A percentile compares a stretch with the other conserved stretches of the same genome.
phyloP scores from a whole-genome alignment of 352 stramenopile species.

The Phytopythium litorale region DNA sequence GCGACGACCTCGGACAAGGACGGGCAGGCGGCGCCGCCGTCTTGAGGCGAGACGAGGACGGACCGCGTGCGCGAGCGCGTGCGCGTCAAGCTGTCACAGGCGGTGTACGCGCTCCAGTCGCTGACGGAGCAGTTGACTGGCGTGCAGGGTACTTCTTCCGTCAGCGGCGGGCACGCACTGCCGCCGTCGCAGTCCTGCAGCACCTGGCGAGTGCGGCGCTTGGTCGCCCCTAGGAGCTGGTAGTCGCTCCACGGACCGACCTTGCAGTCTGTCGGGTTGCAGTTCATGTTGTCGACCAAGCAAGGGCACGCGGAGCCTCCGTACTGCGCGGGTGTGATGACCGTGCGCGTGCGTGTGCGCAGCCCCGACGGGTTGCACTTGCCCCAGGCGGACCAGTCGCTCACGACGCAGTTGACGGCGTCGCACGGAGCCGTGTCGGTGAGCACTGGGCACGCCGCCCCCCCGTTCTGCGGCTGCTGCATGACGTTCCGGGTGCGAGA shows the following conservation, averaged over 20 bases:
- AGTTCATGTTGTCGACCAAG: slow-evolving; percentile 51
- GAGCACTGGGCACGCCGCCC: slow-evolving; percentile 37
- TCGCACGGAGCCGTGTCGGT: slow-evolving; percentile 41
- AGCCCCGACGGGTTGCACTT: slow-evolving; percentile 29
- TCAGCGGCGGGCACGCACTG: slow-evolving; percentile 29
- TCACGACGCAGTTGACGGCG: slow-evolving; percentile 41
- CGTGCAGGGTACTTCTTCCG: slow-evolving; percentile 31
- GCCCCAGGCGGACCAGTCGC: slow-evolving; percentile 43
- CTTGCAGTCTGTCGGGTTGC: slow-evolving; percentile 58
- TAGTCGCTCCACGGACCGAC: slow-evolving; percentile 47
- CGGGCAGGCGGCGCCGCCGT: slow-evolving; percentile 44
- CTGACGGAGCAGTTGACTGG: slow-evolving; percentile 44
- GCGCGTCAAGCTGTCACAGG: slow-evolving; percentile 31
- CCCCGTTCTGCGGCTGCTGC: slow-evolving; percentile 38
- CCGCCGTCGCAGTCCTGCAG: slow-evolving; percentile 39
- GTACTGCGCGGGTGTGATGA: slow-evolving; percentile 40
- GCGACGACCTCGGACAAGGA: slow-evolving; percentile 23
- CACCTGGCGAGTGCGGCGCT: slow-evolving; percentile 35
- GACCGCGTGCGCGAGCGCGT: slow-evolving; percentile 42
- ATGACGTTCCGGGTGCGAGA: slow-evolving; percentile 45
- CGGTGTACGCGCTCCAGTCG: slow-evolving; percentile 37
- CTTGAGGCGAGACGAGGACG: slow-evolving; percentile 32
- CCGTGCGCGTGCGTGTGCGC: slow-evolving; percentile 39
- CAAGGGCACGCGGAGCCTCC: slow-evolving; percentile 32
- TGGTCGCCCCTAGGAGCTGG: slow-evolving; percentile 34